Evolutionary conservation across 257 asterid genomes (phyloP).

Genomic region (Lantana camara): DNA sequence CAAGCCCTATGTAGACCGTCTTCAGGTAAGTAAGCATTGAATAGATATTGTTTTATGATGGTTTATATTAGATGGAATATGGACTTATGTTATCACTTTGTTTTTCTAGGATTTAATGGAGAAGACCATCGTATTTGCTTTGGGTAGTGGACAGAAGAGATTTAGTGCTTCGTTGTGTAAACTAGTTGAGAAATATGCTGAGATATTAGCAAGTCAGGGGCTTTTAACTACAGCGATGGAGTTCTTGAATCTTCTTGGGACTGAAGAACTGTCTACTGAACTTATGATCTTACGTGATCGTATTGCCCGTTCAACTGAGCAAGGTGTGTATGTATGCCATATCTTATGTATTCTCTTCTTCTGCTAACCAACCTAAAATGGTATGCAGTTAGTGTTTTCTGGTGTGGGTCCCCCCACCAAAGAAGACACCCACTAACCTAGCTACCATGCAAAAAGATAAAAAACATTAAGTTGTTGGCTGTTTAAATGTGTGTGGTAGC

Average conservation of each 20-base stretch:
- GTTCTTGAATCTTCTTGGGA: slow-evolving; percentile 84
- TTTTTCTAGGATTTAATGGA: slow-evolving; percentile 87
- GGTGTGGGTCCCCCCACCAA: no score
- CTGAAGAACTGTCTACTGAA: slow-evolving; percentile 89
- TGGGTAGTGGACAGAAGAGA: slow-evolving; percentile 87
- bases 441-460: no score
- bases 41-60: slow-evolving; percentile 17
- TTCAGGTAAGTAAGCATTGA: slow-evolving; percentile 58
- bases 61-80: slow-evolving; percentile 18
- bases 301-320: slow-evolving; percentile 72
- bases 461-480: no score
- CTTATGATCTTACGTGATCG: slow-evolving; percentile 84
- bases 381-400: not conserved
- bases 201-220: slow-evolving; percentile 96
- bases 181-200: slow-evolving; percentile 96
- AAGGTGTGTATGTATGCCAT: slow-evolving; percentile 50
- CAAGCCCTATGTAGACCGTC: slow-evolving; percentile 80
- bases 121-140: slow-evolving; percentile 88
- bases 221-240: slow-evolving; percentile 92
- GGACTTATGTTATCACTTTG: slow-evolving; percentile 24
- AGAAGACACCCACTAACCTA: no score
- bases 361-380: not conserved
- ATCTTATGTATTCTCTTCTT: slow-evolving; percentile 16
- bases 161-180: slow-evolving; percentile 84
- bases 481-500: no score